Evolutionary conservation across 768 basidiomycete genomes (phyloP).

Genomic region (Hericium erinaceus): DNA sequence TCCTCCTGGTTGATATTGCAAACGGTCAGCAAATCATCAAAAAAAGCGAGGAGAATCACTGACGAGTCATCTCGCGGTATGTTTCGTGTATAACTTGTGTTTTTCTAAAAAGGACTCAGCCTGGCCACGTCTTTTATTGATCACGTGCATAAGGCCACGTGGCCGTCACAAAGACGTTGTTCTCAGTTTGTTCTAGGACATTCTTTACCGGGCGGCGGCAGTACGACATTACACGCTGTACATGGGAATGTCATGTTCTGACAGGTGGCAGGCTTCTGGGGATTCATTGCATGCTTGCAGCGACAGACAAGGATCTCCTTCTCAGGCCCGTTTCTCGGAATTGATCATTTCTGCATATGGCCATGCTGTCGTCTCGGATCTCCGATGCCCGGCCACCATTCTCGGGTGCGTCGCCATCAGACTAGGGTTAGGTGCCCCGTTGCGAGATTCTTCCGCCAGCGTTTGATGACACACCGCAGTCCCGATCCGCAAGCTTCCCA

Average conservation of each 20-base stretch:
- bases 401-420: too few relatives aligned
- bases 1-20: slow-evolving; percentile 42
- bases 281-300: too few relatives aligned
- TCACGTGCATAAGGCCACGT: neutral
- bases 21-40: neutral
- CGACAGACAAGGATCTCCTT: neutral
- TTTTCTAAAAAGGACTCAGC: neutral
- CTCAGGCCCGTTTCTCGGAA: neutral
- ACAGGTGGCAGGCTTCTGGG: too few relatives aligned
- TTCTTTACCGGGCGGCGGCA: neutral
- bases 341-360: neutral
- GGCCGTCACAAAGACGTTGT: neutral
- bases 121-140: too few relatives aligned
- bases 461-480: too few relatives aligned
- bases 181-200: neutral
- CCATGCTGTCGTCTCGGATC: neutral
- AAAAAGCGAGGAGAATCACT: neutral
- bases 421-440: too few relatives aligned
- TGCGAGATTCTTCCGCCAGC: too few relatives aligned
- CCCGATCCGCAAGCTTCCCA: too few relatives aligned
- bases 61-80: slow-evolving; percentile 11
- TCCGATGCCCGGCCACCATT: neutral
- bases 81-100: neutral
- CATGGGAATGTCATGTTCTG: too few relatives aligned
- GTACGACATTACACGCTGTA: neutral